Evolutionary conservation across 2,329 filamentous ascomycete species (phyloP).

Genomic region (Fusarium sp.): DNA sequence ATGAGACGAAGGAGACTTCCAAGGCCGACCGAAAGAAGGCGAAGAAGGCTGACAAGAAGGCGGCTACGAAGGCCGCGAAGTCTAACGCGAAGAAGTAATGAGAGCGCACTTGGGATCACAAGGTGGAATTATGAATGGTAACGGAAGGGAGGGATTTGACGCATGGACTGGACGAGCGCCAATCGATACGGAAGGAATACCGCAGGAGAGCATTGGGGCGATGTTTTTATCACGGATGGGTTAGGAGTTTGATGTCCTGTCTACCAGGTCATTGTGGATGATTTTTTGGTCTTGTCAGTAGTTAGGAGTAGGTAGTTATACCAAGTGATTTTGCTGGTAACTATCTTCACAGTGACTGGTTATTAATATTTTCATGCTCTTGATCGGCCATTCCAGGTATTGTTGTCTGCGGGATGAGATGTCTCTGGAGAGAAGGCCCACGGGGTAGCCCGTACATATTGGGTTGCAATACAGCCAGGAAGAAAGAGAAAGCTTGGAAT

Average conservation of each 20-base stretch:
- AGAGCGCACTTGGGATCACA: fast-evolving
- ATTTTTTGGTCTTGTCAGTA: not conserved
- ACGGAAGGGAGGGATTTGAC: too few relatives aligned
- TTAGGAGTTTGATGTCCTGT: not conserved
- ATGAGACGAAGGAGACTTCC: fast-evolving
- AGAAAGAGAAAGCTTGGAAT: fast-evolving
- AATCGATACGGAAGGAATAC: not conserved
- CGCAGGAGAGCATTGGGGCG: fast-evolving
- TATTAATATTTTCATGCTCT: fast-evolving
- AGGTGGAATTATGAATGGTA: fast-evolving
- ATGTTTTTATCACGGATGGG: not conserved
- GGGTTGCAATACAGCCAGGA: fast-evolving
- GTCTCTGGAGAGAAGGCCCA: not conserved
- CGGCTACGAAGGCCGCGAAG: not conserved
- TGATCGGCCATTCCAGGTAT: not conserved
- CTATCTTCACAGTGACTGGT: not conserved
- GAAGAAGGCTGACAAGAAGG: not conserved
- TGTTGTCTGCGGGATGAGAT: fast-evolving
- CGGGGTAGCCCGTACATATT: fast-evolving
- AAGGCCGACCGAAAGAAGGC: not conserved
- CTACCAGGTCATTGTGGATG: not conserved
- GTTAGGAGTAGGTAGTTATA: not conserved
- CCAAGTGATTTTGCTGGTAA: not conserved
- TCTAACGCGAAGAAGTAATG: not conserved
- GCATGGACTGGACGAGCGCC: not conserved